A percentile compares a stretch with the other conserved stretches of the same genome.
Evolutionary conservation across 495 filamentous ascomycete species (phyloP).

Genomic region (Halenospora varia): DNA sequence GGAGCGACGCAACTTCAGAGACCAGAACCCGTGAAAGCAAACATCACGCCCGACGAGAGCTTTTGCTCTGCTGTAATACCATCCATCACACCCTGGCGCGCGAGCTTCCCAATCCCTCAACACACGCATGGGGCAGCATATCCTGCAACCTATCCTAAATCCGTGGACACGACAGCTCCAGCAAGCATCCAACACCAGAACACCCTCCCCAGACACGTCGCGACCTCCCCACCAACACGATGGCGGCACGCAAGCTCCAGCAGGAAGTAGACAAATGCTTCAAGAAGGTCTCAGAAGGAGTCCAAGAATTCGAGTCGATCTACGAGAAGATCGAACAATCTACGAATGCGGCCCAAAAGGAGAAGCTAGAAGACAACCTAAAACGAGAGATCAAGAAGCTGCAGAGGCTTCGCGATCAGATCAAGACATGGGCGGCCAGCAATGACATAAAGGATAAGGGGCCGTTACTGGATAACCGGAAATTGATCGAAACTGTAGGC

Average conservation of each 20-base stretch:
- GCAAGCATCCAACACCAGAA: conserved; percentile 8
- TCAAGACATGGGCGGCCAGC: conserved; percentile 95
- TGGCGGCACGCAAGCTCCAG: conserved; percentile 92
- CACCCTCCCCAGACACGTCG: neutral
- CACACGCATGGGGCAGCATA: conserved; percentile 14
- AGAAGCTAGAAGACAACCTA: conserved; percentile 94
- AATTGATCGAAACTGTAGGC: conserved; percentile 88
- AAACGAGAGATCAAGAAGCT: conserved; percentile 99
- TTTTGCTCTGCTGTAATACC: conserved; percentile 6
- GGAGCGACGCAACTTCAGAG: neutral
- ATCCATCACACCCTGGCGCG: neutral
- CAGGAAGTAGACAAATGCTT: conserved; percentile 98
- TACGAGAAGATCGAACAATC: conserved; percentile 94
- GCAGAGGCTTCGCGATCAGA: conserved; percentile 93
- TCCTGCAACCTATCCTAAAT: conserved; percentile 11
- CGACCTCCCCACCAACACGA: conserved; percentile 38
- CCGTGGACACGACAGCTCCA: conserved; percentile 21
- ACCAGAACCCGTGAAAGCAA: neutral
- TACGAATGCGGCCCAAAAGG: conserved; percentile 89
- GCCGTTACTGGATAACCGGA: conserved; percentile 86
- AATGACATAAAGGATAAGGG: conserved; percentile 99
- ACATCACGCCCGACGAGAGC: neutral
- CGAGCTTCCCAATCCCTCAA: neutral
- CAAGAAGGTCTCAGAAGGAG: conserved; percentile 92
- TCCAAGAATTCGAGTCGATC: conserved; percentile 85